These are phyloP conservation scores for Leishmania arabica DNA, from an alignment of 208 protist species.

Conservation along the genomic window DNA sequence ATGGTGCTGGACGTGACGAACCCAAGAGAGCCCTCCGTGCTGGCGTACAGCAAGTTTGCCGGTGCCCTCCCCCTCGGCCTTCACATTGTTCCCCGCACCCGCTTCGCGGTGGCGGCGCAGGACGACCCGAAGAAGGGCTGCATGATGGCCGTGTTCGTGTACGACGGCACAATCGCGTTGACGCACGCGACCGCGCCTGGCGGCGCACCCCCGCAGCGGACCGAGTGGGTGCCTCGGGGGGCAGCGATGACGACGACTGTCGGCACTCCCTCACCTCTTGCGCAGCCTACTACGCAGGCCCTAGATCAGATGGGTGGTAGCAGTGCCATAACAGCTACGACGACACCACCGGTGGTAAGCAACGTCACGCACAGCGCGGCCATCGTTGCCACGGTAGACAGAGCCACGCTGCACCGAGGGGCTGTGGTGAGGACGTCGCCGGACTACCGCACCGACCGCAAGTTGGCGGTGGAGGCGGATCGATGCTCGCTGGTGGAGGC, in stretches of 20 bases:
- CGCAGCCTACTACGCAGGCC: slow-evolving; percentile 4
- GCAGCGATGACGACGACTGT: slow-evolving; percentile 1
- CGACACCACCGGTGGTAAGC: neutral
- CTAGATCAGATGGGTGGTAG: neutral
- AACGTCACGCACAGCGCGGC: neutral
- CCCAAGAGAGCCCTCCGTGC: slow-evolving; percentile 48
- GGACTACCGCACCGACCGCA: slow-evolving; percentile 30
- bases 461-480: slow-evolving; percentile 34
- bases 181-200: slow-evolving; percentile 7
- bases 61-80: slow-evolving; percentile 53
- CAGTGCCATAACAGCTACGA: neutral
- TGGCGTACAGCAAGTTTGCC: slow-evolving; percentile 52
- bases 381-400: slow-evolving; percentile 14
- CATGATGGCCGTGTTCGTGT: slow-evolving; percentile 75
- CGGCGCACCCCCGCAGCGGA: slow-evolving; percentile 38
- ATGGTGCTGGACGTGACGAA: slow-evolving; percentile 74
- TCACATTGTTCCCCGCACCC: slow-evolving; percentile 55
- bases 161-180: slow-evolving; percentile 53
- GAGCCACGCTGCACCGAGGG: slow-evolving; percentile 25
- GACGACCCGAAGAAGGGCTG: slow-evolving; percentile 45
- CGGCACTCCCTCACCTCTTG: slow-evolving; percentile 4
- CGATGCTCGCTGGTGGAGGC: slow-evolving; percentile 31
- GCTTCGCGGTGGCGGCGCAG: slow-evolving; percentile 67
- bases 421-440: slow-evolving; percentile 26
- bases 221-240: slow-evolving; percentile 37